A percentile compares a stretch with the other conserved stretches of the same genome.
Conservation (phyloP, 345 rosid genomes). For the Trapa bicornis region DNA sequence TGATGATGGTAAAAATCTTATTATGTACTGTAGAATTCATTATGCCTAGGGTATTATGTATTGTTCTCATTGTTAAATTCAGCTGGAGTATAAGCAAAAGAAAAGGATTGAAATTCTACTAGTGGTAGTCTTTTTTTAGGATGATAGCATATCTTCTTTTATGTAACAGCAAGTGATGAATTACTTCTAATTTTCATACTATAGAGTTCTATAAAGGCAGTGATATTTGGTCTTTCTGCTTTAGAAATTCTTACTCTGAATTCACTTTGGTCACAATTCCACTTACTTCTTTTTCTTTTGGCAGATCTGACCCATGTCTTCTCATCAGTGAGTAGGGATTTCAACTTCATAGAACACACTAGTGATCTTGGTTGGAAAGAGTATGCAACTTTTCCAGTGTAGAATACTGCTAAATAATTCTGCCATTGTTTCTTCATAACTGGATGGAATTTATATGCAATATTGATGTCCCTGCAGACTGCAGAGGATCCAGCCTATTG, state of each 20-base stretch:
- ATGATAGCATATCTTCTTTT: neutral
- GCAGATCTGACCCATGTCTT: conserved; percentile 80
- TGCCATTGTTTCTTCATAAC: neutral
- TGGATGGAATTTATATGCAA: neutral
- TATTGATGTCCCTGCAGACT: conserved; percentile 31
- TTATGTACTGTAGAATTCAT: neutral
- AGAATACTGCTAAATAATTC: neutral
- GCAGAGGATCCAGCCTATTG: conserved; percentile 74
- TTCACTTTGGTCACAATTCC: neutral
- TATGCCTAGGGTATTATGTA: neutral
- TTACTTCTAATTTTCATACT: neutral
- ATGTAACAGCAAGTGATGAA: too few relatives aligned
- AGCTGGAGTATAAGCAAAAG: neutral
- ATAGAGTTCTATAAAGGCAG: neutral
- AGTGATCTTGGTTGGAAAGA: conserved; percentile 99
- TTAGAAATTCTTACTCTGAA: neutral
- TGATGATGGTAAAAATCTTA: neutral
- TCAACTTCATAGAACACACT: conserved; percentile 91
- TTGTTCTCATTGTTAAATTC: neutral
- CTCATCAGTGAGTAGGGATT: conserved; percentile 60
- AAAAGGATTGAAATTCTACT: neutral
- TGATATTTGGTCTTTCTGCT: neutral
- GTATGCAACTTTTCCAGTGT: conserved; percentile 33
- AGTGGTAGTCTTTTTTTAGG: neutral
- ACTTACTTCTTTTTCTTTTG: conserved; percentile 8